phyloP scores from a whole-genome alignment of 2,329 filamentous ascomycete genomes.

The Venturia oleaginea region DNA sequence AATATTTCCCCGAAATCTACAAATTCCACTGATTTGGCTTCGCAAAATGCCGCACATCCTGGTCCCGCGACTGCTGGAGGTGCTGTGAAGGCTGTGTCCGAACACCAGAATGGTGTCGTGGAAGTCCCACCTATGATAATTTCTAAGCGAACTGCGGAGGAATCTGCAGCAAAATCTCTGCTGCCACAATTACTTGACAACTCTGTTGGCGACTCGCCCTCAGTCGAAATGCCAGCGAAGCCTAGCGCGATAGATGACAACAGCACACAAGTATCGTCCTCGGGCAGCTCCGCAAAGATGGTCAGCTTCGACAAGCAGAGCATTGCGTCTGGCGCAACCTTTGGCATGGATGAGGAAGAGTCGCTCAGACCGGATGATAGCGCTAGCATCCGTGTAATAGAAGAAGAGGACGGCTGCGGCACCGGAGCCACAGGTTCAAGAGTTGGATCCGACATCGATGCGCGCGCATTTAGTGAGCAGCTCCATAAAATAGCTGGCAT shows the following conservation, averaged over 20 bases:
- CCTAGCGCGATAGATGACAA: slow-evolving; percentile 31
- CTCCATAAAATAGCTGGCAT: slow-evolving; percentile 41
- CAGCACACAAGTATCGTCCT: slow-evolving; percentile 40
- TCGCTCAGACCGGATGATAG: slow-evolving; percentile 91
- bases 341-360: slow-evolving; percentile 94
- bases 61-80: neutral
- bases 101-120: neutral
- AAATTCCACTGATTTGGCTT: slow-evolving; percentile 12
- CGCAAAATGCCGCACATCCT: slow-evolving; percentile 4
- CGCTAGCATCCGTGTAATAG: slow-evolving; percentile 80
- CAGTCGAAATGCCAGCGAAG: slow-evolving; percentile 14
- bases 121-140: neutral
- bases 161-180: neutral
- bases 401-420: slow-evolving; percentile 79
- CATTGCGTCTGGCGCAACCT: slow-evolving; percentile 86
- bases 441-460: slow-evolving; percentile 71
- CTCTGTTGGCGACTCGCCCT: neutral
- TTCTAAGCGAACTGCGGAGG: neutral
- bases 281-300: slow-evolving; percentile 64
- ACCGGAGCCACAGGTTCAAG: slow-evolving; percentile 69
- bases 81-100: neutral
- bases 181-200: slow-evolving; percentile 7
- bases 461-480: slow-evolving; percentile 47
- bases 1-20: slow-evolving; percentile 15
- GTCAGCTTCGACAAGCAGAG: slow-evolving; percentile 90